These are phyloP conservation scores for Clavispora fructus DNA, from an alignment of 805 yeast species.

Conservation along the genomic window DNA sequence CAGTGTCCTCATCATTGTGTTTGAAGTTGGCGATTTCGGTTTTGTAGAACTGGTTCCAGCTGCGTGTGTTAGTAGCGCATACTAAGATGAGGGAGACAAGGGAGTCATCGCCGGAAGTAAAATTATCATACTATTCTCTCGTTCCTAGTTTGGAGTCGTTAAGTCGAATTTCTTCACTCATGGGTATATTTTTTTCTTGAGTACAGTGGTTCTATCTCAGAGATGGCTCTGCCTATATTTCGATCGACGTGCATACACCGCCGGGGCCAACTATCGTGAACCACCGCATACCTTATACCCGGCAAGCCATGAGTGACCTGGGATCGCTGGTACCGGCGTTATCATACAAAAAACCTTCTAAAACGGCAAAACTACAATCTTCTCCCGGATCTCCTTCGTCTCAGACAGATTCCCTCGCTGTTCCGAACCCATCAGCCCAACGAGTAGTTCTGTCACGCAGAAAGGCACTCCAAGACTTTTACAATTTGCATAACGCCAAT, in stretches of 20 bases:
- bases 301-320: not conserved
- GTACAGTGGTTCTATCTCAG: not conserved
- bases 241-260: not conserved
- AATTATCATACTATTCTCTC: conserved; percentile 55
- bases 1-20: conserved; percentile 76
- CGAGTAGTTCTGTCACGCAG: conserved; percentile 36
- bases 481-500: conserved; percentile 20
- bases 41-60: conserved; percentile 86
- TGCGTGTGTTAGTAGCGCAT: conserved; percentile 18
- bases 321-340: conserved; percentile 16
- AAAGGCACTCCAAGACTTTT: conserved; percentile 39
- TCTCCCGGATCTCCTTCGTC: not conserved
- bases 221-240: not conserved
- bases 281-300: not conserved
- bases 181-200: not conserved
- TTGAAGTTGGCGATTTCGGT: conserved; percentile 67
- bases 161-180: conserved; percentile 36
- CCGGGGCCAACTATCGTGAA: not conserved
- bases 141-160: conserved; percentile 85
- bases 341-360: conserved; percentile 25
- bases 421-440: not conserved
- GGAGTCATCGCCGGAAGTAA: not conserved
- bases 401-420: not conserved
- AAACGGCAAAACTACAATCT: not conserved
- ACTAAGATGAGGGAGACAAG: not conserved